Evolutionary conservation across 345 rosid species (phyloP).

Genomic region (Orychophragmus violaceus): DNA sequence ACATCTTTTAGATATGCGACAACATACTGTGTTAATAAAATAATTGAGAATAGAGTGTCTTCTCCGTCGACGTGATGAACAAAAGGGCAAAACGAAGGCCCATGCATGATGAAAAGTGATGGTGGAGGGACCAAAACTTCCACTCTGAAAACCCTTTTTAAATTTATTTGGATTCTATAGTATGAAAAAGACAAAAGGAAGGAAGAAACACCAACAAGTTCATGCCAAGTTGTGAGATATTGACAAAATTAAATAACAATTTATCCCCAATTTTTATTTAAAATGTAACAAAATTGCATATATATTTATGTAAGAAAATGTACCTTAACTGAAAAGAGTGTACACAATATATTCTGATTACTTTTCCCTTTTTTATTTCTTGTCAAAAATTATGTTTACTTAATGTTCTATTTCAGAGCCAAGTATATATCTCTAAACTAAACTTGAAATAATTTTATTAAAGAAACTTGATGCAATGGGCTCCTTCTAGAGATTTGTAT

Average conservation of each 20-base stretch:
- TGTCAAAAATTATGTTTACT: neutral
- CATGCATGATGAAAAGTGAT: neutral
- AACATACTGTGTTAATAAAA: neutral
- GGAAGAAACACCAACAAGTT: constrained; percentile 1
- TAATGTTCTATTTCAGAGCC: neutral
- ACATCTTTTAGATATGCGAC: neutral
- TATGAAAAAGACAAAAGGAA: neutral
- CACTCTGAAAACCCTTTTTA: neutral
- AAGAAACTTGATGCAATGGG: neutral
- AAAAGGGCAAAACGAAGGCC: neutral
- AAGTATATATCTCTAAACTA: neutral
- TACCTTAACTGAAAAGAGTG: constrained; percentile 1
- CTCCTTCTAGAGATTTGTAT: neutral
- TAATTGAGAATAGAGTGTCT: constrained; percentile 4
- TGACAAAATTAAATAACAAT: constrained; percentile 16
- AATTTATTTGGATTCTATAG: neutral
- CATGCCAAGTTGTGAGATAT: constrained; percentile 1
- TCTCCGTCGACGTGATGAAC: neutral
- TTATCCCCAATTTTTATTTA: neutral
- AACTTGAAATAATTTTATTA: neutral
- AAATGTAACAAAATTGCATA: neutral
- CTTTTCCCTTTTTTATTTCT: neutral
- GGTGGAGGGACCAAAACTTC: constrained; percentile 11
- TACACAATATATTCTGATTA: neutral
- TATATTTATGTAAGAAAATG: neutral